Evolutionary conservation across 1,284 basidiomycete species (phyloP), one percentile per base, ranked within the genome.

Genomic region (Cryptococcus sp.): DNA sequence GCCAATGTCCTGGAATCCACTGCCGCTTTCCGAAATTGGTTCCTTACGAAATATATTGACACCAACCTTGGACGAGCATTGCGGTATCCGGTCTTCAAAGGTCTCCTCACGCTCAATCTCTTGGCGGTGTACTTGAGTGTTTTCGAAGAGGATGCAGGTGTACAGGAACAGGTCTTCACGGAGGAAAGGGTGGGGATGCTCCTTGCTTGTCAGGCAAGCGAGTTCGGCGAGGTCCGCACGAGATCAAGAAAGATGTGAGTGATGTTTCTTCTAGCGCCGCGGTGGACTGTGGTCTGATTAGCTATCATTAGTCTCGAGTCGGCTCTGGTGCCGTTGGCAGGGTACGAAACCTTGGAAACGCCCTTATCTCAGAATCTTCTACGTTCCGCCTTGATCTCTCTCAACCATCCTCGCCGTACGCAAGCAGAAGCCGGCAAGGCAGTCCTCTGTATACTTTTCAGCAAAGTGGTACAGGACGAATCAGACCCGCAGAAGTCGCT

Each of bases 361-460:
- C 54, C 63, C 0, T 39, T 57, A 2, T 40, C 66, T 0, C 56
- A 60, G 22, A 47, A 55, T 1, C 57, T 74, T 0, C 58, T 77
- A 0, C 40, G 55, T 0, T 69, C 70, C 0, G 72, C 76, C 0
- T 58, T 66, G 8, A 47, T 47, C 0, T 69, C 71, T 1, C 57
- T 78, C 53, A 66, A 71, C 40, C 70, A 75, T n/a, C 72, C 75
- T 0, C 68, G 77, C 13, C 71, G 69, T 50, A 76, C 74, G 0
- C 74, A 78, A 60, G 77, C 76, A 1, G 78, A 79, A 51, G 76
- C 78, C 0, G 78, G 77, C 8, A 71, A 70, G 20, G 62, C 76
- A 0, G 67, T 70, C 0, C 62, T 78, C 19, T 70, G 71, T 30
- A 70, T 78, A 15, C 41, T 75, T 13, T 73, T 75, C 60, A 66